phyloP scores from a whole-genome alignment of 1,284 basidiomycete genomes.

The Omphalotus olearius region DNA sequence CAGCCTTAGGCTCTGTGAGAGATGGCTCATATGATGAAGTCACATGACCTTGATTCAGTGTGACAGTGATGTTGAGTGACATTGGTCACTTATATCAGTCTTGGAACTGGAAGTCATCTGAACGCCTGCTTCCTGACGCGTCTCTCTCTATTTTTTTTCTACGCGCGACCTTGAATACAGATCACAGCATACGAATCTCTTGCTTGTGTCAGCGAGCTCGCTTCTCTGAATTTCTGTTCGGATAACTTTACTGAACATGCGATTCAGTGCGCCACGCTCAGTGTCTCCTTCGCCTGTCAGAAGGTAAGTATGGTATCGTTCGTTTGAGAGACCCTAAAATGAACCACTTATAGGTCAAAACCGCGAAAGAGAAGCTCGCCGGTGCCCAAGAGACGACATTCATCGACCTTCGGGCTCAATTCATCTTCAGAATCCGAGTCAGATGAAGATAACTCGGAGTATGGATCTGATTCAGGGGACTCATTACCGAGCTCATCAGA shows the following conservation, averaged over 20 bases:
- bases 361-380: not conserved
- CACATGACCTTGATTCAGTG: no score
- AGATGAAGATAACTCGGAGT: slow-evolving; percentile 33
- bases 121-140: no score
- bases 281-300: slow-evolving; percentile 55
- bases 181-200: no score
- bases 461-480: slow-evolving; percentile 38
- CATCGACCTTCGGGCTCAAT: slow-evolving; percentile 54
- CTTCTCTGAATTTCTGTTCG: no score
- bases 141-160: no score
- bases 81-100: no score
- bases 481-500: slow-evolving; percentile 25
- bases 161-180: no score
- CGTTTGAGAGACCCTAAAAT: slow-evolving; percentile 6
- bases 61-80: no score
- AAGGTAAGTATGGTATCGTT: slow-evolving; percentile 29
- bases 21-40: no score
- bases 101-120: no score
- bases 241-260: slow-evolving; percentile 35
- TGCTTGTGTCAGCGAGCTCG: not conserved
- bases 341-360: slow-evolving; percentile 11
- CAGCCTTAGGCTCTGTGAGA: no score
- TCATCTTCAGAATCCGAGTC: slow-evolving; percentile 38
- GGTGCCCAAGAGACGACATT: slow-evolving; percentile 21
- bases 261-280: slow-evolving; percentile 59